Evolutionary conservation across 2,329 filamentous ascomycete genomes (phyloP).

Genomic region (Dactylellina drechsleri): DNA sequence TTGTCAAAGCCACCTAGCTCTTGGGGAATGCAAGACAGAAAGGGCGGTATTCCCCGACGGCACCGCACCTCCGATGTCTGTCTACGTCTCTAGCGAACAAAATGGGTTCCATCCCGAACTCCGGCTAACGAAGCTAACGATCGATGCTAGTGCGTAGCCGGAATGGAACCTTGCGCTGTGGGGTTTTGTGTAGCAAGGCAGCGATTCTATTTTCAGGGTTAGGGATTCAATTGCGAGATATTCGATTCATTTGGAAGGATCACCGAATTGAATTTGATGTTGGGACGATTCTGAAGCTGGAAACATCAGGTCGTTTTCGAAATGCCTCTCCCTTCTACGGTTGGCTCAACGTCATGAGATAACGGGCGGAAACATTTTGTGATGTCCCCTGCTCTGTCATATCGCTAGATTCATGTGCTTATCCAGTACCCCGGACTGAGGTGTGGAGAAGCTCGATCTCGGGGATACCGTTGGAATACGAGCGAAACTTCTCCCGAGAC

Average conservation of each 20-base stretch:
- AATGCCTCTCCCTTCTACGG: background rate
- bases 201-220: constrained; percentile 27
- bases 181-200: constrained; percentile 40
- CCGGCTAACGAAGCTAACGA: constrained; percentile 51
- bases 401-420: constrained; percentile 15
- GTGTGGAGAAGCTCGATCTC: constrained; percentile 37
- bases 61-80: constrained; percentile 44
- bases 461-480: constrained; percentile 42
- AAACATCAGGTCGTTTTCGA: background rate
- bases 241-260: background rate
- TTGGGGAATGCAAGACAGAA: constrained; percentile 11
- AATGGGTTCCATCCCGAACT: constrained; percentile 52
- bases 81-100: constrained; percentile 43
- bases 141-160: constrained; percentile 51
- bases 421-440: constrained; percentile 24
- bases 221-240: constrained; percentile 19
- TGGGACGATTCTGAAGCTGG: constrained; percentile 13
- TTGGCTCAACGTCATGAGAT: constrained; percentile 27
- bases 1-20: constrained; percentile 34
- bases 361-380: constrained; percentile 3
- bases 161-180: constrained; percentile 42
- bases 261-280: background rate
- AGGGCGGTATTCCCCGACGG: constrained; percentile 49
- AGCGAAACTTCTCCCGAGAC: constrained; percentile 6
- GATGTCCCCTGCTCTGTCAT: constrained; percentile 10